Evolutionary conservation across 495 filamentous ascomycete species (phyloP), one percentile per base, ranked within the genome.

Genomic region (Cairneyella variabilis): DNA sequence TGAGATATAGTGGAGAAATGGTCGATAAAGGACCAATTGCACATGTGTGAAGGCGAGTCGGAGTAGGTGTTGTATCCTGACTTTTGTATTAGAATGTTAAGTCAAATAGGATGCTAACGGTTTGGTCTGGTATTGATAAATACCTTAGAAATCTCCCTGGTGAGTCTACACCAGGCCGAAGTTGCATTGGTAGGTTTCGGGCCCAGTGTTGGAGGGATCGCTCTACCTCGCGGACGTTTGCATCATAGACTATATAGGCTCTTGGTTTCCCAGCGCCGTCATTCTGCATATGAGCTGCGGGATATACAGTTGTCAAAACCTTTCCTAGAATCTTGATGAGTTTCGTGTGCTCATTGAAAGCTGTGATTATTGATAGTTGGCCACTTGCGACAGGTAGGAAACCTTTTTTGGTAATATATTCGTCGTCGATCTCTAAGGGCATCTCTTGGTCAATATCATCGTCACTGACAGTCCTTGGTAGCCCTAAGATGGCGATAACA

Each of bases 381-480:
- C 79, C 81, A 39, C 78, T 63, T 1, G 85, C 82, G 69, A 83
- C 82, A 7, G 79, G 70, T 40, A 69, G 55, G 46, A 90, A 83
- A 40, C 73, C 78, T 28, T 81, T 72, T 41, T 70, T 61, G 3
- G 83, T 89, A 50, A 90, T 86, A 63, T 76, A 85, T 41, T 89
- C 83, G 52, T 86, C 84, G 52, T 89, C 84, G 18, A 88, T 66
- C 46, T 84, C 78, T 45, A 77, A 49, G 2, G 86, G 86, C 53
- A 82, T 78, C 53, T 85, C 83, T 60, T 89, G 86, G 62, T 90
- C 86, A 58, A 90, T 81, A 58, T 90, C 86, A 42, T 88, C 83
- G 47, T 86, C 83, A 55, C 77, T 82, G 36, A 90, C 67, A 63
- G 83, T 84, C 56, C 78, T 76, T 9, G 86, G 86, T 10, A 90